Base-by-base conservation (phyloP, 805 yeast genomes). In the Candida ponderosae region DNA sequence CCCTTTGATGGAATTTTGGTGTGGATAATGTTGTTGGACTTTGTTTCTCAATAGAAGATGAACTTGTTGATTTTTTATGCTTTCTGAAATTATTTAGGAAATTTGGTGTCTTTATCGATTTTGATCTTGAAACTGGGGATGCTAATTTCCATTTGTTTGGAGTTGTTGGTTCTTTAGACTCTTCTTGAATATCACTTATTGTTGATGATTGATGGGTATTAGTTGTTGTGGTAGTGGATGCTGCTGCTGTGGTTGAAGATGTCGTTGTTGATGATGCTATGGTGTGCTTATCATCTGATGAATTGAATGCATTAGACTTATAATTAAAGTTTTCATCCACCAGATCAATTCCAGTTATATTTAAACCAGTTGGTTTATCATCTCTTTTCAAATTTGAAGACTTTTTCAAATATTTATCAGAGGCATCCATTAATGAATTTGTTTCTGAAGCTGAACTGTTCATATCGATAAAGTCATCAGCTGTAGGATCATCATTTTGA, bases 21-120 rank as follows among this genome's bases (percentile, higher is more conserved):
- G 55, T 42, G 14, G 36, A 27, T 4, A 32, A 5, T 2, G 15
- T 32, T 13, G 36, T n/a, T 20, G 27, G n/a, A 20, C 18, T 16
- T 14, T 17, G 35, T 18, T 26, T 21, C 15, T 30, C 33, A 5
- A 30, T 11, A 23, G 37, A 29, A 11, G 17, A 18, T 18, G 38
- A 31, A 14, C 54, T 48, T 23, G 38, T 42, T 2, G 52, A 41
- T 39, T 51, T 53, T 35, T 47, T 50, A 33, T 53, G 56, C 35
- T 51, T 51, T 37, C 38, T 37, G 18, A 43, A 38, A 19, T 24
- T 24, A 24, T 39, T 48, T 18, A 52, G 37, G 38, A 53, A 50
- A 21, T 51, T 53, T 34, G 58, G 58, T 5, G 58, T 51, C 37
- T 49, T 46, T 13, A 51, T 45, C 5, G 54, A 44, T 40, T 36